These are phyloP conservation scores for Calonectria crousiana DNA, from an alignment of 2,329 filamentous ascomycete genomes.

Conservation along the genomic window DNA sequence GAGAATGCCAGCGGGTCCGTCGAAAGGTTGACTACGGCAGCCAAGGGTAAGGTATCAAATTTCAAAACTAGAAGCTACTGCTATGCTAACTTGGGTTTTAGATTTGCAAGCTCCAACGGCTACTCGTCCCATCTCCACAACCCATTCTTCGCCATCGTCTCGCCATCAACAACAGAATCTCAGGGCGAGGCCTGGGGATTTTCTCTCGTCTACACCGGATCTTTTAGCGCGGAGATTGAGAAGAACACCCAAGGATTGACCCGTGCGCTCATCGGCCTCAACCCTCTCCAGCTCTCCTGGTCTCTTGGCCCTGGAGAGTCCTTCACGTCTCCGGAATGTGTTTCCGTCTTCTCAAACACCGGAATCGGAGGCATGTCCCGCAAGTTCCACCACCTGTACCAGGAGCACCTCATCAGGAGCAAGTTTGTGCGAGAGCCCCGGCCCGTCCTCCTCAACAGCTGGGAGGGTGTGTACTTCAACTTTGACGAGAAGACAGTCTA, in stretches of 20 bases:
- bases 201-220: conserved; percentile 74
- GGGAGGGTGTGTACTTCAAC: conserved; percentile 73
- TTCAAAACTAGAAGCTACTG: background rate
- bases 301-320: conserved; percentile 66
- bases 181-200: conserved; percentile 74
- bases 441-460: conserved; percentile 72
- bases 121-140: conserved; percentile 76
- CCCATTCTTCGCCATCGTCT: conserved; percentile 70
- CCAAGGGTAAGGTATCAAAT: conserved; percentile 60
- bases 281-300: conserved; percentile 72
- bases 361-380: conserved; percentile 74
- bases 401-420: conserved; percentile 70
- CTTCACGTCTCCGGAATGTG: conserved; percentile 72
- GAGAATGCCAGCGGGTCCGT: conserved; percentile 67
- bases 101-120: conserved; percentile 71
- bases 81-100: conserved; percentile 37
- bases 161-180: conserved; percentile 69
- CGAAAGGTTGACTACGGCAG: conserved; percentile 68
- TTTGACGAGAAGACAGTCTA: conserved; percentile 69
- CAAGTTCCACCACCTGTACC: conserved; percentile 71
- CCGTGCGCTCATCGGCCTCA: conserved; percentile 70
- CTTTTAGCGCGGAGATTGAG: conserved; percentile 72
- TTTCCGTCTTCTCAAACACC: conserved; percentile 69
- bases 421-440: conserved; percentile 64
- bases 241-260: conserved; percentile 72